Evolutionary conservation across 2,329 filamentous ascomycete genomes (phyloP), one percentile per base, ranked within the genome.

Genomic region (Furcasterigmium sp.): DNA sequence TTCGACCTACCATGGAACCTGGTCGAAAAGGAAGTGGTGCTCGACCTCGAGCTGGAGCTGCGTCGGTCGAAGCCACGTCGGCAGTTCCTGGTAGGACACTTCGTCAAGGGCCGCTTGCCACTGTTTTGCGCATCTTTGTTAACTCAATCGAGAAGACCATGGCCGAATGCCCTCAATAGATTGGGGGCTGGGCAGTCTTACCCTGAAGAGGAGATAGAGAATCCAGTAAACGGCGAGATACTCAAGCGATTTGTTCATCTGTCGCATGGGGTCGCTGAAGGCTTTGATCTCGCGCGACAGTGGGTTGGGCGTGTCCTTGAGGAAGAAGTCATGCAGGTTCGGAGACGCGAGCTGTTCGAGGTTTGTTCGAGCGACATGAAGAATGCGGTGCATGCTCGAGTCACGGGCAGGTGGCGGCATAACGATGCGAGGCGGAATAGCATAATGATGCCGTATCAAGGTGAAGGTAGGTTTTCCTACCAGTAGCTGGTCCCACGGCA

Each of bases 211-310:
- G 8, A 38, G 23, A 15, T 28, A 38, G 13, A 38, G 21, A 15
- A 38, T 26, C 37, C 37, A 38, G 23, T 38, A 38, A n/a, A 20
- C 20, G 8, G 37, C 37, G 5, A 38, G 21, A 17, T 28, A 38
- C 9, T 38, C 37, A 6, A 21, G 3, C 13, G 37, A 17, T 21
- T 15, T 38, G 20, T 26, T 26, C 3, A 13, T 15, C 15, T 26
- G 13, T 8, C 15, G 21, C 37, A 38, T 38, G 4, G 37, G 37
- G 13, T 38, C 20, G 14, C 21, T 21, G 15, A 38, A 38, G 6
- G 23, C n/a, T n/a, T 38, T 38, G 23, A 38, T 25, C 37, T 38
- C 21, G 37, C 37, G 37, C 5, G 37, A 38, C 14, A 38, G 21
- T 8, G 37, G 37, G 20, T 38, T 38, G 3, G 21, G 20, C 8